phyloP scores from a whole-genome alignment of 2,329 filamentous ascomycete species.

The Xylariales sp. region DNA sequence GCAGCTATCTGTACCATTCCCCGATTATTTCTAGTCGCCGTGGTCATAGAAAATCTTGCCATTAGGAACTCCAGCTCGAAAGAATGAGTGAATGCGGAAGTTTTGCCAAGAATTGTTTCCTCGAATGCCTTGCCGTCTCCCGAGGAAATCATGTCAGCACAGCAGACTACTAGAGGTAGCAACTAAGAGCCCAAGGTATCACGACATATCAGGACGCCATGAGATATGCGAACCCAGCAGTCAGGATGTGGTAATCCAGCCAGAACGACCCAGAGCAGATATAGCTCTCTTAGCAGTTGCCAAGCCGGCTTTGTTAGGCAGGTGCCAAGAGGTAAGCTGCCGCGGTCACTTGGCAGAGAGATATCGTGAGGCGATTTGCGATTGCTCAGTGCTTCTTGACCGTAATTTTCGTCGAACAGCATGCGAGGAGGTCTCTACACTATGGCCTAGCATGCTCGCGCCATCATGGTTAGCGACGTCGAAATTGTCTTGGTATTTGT shows the following conservation, averaged over 20 bases:
- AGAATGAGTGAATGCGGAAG: neutral
- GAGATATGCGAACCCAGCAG: constrained; percentile 13
- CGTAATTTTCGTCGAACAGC: neutral
- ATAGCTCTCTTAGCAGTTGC: constrained; percentile 26
- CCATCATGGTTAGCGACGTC: neutral
- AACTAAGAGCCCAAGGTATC: constrained; percentile 5
- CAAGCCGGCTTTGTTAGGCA: constrained; percentile 34
- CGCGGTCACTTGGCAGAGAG: constrained; percentile 25
- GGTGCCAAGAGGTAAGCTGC: constrained; percentile 34
- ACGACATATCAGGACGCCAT: constrained; percentile 11
- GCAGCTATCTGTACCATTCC: neutral
- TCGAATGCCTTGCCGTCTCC: neutral
- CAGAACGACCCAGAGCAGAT: constrained; percentile 22
- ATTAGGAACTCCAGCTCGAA: neutral
- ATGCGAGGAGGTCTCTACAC: neutral
- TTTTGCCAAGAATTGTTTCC: neutral
- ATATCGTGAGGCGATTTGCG: constrained; percentile 20
- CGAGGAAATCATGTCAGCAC: neutral
- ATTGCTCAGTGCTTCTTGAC: neutral
- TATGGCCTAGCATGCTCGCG: neutral
- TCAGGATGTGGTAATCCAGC: constrained; percentile 11
- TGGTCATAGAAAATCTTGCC: neutral
- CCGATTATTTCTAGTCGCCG: neutral
- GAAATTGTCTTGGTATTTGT: neutral
- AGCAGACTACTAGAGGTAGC: neutral